Percentiles rank a stretch among this genome's conserved stretches.
phyloP scores from a whole-genome alignment of 2,329 filamentous ascomycete genomes.

The Cryphonectria japonica region DNA sequence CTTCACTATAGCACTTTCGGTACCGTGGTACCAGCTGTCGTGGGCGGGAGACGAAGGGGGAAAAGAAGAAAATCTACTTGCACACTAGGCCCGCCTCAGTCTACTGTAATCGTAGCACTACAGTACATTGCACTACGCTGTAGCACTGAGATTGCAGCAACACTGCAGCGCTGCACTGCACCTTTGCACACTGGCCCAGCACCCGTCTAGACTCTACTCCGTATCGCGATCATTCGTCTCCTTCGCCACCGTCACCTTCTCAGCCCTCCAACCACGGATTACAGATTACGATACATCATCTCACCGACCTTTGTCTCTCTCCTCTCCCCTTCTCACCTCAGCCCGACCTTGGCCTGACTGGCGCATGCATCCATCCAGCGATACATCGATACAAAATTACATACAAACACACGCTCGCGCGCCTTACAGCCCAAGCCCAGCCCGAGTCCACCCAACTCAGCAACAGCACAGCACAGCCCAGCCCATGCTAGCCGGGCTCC shows the following conservation, averaged over 20 bases:
- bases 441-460: not conserved
- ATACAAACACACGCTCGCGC: not conserved
- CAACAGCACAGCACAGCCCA: not conserved
- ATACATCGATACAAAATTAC: not conserved
- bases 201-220: not conserved
- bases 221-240: not conserved
- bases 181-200: not conserved
- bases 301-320: slow-evolving; percentile 5
- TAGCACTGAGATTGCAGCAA: not conserved
- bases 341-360: not conserved
- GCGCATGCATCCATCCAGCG: no score
- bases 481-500: not conserved
- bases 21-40: no score
- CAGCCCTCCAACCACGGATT: slow-evolving; percentile 4
- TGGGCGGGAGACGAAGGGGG: no score
- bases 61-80: not conserved
- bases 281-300: slow-evolving; percentile 18
- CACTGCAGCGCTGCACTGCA: not conserved
- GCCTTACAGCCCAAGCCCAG: not conserved
- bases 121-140: not conserved
- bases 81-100: not conserved
- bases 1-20: no score
- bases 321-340: slow-evolving; percentile 13
- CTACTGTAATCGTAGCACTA: no score
- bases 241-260: slow-evolving; percentile 9